phyloP scores from a whole-genome alignment of 208 protist genomes.

The Trypanosoma scelopori region DNA sequence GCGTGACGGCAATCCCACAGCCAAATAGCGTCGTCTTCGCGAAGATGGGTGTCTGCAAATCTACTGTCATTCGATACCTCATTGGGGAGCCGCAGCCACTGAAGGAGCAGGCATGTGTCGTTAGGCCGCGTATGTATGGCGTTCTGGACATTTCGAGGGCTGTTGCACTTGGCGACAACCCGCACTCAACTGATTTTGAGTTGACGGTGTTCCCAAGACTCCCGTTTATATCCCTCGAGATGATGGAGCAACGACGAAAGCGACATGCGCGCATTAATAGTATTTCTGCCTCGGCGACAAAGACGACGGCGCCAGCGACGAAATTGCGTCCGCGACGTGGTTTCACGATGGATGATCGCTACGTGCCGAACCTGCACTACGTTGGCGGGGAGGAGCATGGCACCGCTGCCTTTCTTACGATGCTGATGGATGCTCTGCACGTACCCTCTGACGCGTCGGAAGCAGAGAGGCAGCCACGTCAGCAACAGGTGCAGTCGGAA shows the following conservation, averaged over 20 bases:
- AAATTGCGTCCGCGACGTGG: conserved; percentile 47
- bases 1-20: conserved; percentile 79
- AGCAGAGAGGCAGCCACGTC: not conserved
- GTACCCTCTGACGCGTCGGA: conserved; percentile 18
- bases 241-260: conserved; percentile 51
- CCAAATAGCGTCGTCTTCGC: conserved; percentile 89
- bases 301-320: too few species aligned
- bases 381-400: conserved; percentile 80
- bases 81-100: conserved; percentile 42
- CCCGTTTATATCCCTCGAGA: conserved; percentile 77
- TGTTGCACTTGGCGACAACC: conserved; percentile 82
- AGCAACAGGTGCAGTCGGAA: not conserved
- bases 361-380: conserved; percentile 61
- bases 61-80: conserved; percentile 80
- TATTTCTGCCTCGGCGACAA: too few species aligned
- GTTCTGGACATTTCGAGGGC: conserved; percentile 36
- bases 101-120: conserved; percentile 15
- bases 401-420: conserved; percentile 49
- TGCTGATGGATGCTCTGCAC: conserved; percentile 45
- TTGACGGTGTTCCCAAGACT: conserved; percentile 76
- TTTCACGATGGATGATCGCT: conserved; percentile 79
- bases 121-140: conserved; percentile 28
- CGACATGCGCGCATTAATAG: conserved; percentile 61
- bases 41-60: conserved; percentile 86
- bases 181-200: conserved; percentile 79